Conservation (phyloP, 495 filamentous ascomycete genomes). For the Zalerion maritima region DNA sequence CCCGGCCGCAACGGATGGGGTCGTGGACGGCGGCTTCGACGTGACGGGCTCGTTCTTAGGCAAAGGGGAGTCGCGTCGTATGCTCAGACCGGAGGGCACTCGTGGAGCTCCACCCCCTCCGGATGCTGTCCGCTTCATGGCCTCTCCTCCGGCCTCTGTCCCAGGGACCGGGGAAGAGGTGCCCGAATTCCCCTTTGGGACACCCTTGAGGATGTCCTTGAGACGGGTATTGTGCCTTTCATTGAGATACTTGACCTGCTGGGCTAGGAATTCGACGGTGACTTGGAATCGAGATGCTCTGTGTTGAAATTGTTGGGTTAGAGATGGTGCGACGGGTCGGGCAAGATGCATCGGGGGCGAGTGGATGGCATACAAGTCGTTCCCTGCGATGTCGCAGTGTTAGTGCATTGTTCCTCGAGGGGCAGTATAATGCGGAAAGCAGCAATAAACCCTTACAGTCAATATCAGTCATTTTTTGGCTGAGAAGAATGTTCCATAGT, state of each 20-base stretch:
- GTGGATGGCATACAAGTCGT: constrained; percentile 47
- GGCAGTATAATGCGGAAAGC: too few relatives aligned
- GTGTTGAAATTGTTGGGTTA: constrained; percentile 8
- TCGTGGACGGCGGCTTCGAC: constrained; percentile 22
- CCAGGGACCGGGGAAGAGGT: constrained; percentile 38
- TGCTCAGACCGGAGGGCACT: constrained; percentile 45
- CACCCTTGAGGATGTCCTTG: constrained; percentile 75
- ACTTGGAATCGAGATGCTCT: constrained; percentile 43
- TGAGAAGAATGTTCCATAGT: constrained; percentile 82
- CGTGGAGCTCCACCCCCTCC: constrained; percentile 41
- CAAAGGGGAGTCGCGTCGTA: constrained; percentile 46
- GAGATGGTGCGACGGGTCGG: constrained; percentile 5
- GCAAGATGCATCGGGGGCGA: background rate
- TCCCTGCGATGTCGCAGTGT: constrained; percentile 49
- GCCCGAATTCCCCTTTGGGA: constrained; percentile 30
- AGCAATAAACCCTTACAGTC: constrained; percentile 51
- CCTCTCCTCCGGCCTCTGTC: constrained; percentile 36
- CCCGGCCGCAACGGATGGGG: constrained; percentile 20
- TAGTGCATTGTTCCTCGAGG: too few relatives aligned
- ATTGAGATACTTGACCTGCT: constrained; percentile 90
- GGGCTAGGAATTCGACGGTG: constrained; percentile 72
- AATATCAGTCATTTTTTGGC: constrained; percentile 59
- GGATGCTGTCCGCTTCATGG: constrained; percentile 43
- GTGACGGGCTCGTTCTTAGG: constrained; percentile 30
- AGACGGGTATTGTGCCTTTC: constrained; percentile 76